Evolutionary conservation across 2,329 filamentous ascomycete species (phyloP).

Genomic region (Colletotrichum costaricense): DNA sequence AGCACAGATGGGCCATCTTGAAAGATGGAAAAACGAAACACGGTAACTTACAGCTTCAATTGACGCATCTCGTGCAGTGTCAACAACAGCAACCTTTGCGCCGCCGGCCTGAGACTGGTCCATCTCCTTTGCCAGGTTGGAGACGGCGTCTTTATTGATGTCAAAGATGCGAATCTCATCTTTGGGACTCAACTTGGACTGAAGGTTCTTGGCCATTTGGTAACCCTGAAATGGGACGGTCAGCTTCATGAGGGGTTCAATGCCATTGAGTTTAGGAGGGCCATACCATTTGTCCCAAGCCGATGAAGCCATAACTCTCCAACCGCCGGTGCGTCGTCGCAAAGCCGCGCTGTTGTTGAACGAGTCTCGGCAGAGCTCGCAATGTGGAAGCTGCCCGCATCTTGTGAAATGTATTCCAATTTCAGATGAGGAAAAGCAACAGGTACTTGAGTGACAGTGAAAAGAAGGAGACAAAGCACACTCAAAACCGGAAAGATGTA

Average conservation of each 20-base stretch:
- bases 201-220: constrained; percentile 73
- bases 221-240: constrained; percentile 58
- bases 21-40: not conserved
- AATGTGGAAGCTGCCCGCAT: constrained; percentile 22
- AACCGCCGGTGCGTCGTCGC: constrained; percentile 58
- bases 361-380: constrained; percentile 41
- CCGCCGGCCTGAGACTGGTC: constrained; percentile 53
- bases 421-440: constrained; percentile 30
- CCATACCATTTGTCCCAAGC: constrained; percentile 70
- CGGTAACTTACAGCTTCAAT: constrained; percentile 63
- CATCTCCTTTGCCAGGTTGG: constrained; percentile 61
- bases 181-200: constrained; percentile 62
- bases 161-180: constrained; percentile 68
- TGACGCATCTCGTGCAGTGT: constrained; percentile 59
- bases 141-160: constrained; percentile 62
- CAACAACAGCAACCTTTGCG: constrained; percentile 57
- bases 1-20: constrained; percentile 30
- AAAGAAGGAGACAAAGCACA: not conserved
- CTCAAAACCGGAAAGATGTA: not conserved
- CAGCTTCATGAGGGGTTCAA: too few species aligned
- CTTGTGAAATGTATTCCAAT: constrained; percentile 33
- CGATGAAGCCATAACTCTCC: constrained; percentile 69
- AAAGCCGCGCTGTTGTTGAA: constrained; percentile 61
- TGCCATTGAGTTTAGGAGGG: not conserved
- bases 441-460: too few species aligned